Percentiles rank a stretch among this genome's conserved stretches.
Evolutionary conservation across 805 yeast species (phyloP).

Genomic region (Kurtzmaniella fragi): DNA sequence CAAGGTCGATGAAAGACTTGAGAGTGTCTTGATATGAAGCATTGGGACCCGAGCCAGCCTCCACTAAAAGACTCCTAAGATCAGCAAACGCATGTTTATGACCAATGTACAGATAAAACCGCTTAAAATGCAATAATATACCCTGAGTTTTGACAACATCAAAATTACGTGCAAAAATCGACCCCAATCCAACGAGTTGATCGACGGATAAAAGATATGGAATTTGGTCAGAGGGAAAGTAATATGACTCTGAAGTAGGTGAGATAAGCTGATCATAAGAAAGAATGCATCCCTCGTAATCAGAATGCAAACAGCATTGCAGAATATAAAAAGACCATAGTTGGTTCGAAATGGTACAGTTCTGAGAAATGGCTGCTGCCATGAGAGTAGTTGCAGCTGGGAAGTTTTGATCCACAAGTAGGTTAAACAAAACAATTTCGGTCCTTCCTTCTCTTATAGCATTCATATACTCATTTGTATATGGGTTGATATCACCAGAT

Average conservation of each 20-base stretch:
- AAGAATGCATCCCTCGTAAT: constrained; percentile 27
- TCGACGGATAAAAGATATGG: constrained; percentile 31
- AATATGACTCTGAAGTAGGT: constrained; percentile 7
- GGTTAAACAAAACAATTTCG: constrained; percentile 17
- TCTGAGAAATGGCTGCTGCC: not conserved
- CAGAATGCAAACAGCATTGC: constrained; percentile 16
- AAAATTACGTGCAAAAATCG: constrained; percentile 22
- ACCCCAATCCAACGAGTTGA: constrained; percentile 19
- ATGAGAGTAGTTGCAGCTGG: constrained; percentile 20
- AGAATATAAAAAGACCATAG: constrained; percentile 28
- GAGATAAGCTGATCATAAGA: constrained; percentile 33
- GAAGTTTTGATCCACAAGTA: constrained; percentile 15
- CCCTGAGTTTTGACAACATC: constrained; percentile 25
- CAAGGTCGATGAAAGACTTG: constrained; percentile 15
- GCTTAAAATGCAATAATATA: constrained; percentile 27
- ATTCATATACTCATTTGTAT: too few relatives aligned
- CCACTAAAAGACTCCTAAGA: constrained; percentile 23
- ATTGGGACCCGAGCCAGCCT: constrained; percentile 10
- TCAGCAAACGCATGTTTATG: constrained; percentile 24
- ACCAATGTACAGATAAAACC: constrained; percentile 31
- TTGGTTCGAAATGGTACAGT: constrained; percentile 23
- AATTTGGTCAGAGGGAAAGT: constrained; percentile 9
- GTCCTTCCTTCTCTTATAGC: constrained; percentile 2
- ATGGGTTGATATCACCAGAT: too few relatives aligned
- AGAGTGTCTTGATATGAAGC: constrained; percentile 20